These are phyloP conservation scores for Cornus suecica DNA, from an alignment of 148 eudicot genomes.

Conservation along the genomic window DNA sequence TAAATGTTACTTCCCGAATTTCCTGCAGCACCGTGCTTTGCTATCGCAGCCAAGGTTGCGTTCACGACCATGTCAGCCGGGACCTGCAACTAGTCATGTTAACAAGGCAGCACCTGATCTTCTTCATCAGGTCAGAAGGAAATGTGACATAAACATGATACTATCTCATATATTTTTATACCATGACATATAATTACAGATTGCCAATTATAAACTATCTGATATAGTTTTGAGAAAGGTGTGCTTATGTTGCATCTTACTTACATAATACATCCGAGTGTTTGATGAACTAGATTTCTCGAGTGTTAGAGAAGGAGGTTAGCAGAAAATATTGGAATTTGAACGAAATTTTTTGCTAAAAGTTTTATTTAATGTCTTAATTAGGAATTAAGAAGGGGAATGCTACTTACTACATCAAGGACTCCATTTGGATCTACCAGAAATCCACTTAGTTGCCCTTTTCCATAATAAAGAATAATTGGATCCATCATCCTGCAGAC, in stretches of 20 bases:
- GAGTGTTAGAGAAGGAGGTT: too few species aligned
- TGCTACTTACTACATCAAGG: slow-evolving; percentile 78
- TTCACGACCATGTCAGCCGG: slow-evolving; percentile 98
- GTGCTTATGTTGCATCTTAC: too few species aligned
- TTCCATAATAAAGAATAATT: slow-evolving; percentile 77
- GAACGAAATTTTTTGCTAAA: too few species aligned
- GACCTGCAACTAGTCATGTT: slow-evolving; percentile 40
- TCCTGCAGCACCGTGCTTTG: slow-evolving; percentile 76
- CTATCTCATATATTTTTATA: too few species aligned
- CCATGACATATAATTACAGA: too few species aligned
- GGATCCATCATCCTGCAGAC: slow-evolving; percentile 96
- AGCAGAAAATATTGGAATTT: too few species aligned
- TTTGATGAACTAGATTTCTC: too few species aligned
- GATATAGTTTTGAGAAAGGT: too few species aligned
- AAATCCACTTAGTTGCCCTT: slow-evolving; percentile 90
- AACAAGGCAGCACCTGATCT: not conserved
- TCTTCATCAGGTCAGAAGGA: not conserved
- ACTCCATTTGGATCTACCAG: slow-evolving; percentile 83
- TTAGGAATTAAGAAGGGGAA: not conserved
- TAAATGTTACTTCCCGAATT: slow-evolving; percentile 65
- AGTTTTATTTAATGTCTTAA: too few species aligned
- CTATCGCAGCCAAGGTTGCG: slow-evolving; percentile 91
- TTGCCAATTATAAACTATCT: too few species aligned
- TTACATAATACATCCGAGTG: too few species aligned
- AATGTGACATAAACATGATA: not conserved